Percentiles rank a stretch among this genome's conserved stretches.
These are phyloP conservation scores for Coelastrella sp. DNA, from an alignment of 139 green algal species.

Conservation along the genomic window DNA sequence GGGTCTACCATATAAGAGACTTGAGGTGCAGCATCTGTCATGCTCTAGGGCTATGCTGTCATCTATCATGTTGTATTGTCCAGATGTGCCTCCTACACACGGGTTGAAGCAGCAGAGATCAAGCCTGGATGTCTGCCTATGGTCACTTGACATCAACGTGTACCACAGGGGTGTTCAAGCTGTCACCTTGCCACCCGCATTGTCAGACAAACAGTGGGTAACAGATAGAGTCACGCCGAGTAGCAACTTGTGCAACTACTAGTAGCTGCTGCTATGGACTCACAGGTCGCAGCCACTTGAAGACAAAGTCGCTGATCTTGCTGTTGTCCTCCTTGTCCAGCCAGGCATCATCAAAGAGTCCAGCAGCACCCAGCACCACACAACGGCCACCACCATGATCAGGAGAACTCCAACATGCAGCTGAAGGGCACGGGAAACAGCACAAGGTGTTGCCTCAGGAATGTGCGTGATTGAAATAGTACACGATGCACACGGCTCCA, in stretches of 20 bases:
- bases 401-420: constrained; percentile 65
- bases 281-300: constrained; percentile 81
- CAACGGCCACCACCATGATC: constrained; percentile 70
- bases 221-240: neutral
- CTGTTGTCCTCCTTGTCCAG: constrained; percentile 91
- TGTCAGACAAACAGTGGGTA: neutral
- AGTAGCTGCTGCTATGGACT: constrained; percentile 13
- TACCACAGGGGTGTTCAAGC: too few species aligned
- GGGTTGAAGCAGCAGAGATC: too few species aligned
- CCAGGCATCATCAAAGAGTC: constrained; percentile 88
- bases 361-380: constrained; percentile 74
- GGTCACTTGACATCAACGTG: too few species aligned
- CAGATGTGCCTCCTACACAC: too few species aligned
- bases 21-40: neutral
- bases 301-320: constrained; percentile 85
- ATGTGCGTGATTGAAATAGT: too few species aligned
- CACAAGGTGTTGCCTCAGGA: too few species aligned
- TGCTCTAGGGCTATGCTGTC: too few species aligned
- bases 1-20: neutral
- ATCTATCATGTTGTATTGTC: too few species aligned
- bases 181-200: too few species aligned
- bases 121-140: too few species aligned
- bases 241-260: neutral
- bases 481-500: too few species aligned
- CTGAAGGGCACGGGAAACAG: constrained; percentile 47